A percentile compares a stretch with the other conserved stretches of the same genome.
Conservation (phyloP, 106 monocot species). For the Xerophyta viscosa region DNA sequence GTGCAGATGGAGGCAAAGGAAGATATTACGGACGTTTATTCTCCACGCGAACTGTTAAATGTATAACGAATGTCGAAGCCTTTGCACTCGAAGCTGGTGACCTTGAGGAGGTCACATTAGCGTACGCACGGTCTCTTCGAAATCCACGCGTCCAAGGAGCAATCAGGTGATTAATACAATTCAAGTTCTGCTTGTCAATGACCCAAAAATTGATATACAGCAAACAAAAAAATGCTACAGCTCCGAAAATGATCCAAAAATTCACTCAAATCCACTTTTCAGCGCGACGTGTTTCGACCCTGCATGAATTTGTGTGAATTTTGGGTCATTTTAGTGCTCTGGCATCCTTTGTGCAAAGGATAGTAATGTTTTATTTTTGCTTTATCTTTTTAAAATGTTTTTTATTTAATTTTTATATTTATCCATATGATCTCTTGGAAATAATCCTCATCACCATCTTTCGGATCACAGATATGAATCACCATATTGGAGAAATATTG, state of each 20-base stretch:
- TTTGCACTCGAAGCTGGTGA: constrained; percentile 57
- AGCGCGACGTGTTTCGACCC: too few species aligned
- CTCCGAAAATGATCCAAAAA: too few species aligned
- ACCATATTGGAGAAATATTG: constrained; percentile 60
- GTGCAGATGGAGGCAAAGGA: constrained; percentile 48
- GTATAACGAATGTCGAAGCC: constrained; percentile 83
- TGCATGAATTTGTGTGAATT: too few species aligned
- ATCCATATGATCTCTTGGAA: not conserved
- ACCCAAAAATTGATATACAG: too few species aligned
- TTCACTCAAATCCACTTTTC: too few species aligned
- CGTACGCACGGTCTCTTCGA: constrained; percentile 60
- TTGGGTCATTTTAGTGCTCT: too few species aligned
- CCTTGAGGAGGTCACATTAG: constrained; percentile 60
- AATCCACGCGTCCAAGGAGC: constrained; percentile 81
- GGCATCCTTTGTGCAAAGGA: too few species aligned
- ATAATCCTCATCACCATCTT: not conserved
- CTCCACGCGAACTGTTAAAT: constrained; percentile 62
- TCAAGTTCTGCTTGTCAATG: too few species aligned
- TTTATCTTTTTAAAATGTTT: not conserved
- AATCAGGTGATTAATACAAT: constrained; percentile 43
- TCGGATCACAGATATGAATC: constrained; percentile 50
- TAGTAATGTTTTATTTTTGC: too few species aligned
- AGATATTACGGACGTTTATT: constrained; percentile 31
- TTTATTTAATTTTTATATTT: not conserved
- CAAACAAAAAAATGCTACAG: too few species aligned